Conservation (phyloP, 2,329 filamentous ascomycete species). For the Ascosphaera apis region DNA sequence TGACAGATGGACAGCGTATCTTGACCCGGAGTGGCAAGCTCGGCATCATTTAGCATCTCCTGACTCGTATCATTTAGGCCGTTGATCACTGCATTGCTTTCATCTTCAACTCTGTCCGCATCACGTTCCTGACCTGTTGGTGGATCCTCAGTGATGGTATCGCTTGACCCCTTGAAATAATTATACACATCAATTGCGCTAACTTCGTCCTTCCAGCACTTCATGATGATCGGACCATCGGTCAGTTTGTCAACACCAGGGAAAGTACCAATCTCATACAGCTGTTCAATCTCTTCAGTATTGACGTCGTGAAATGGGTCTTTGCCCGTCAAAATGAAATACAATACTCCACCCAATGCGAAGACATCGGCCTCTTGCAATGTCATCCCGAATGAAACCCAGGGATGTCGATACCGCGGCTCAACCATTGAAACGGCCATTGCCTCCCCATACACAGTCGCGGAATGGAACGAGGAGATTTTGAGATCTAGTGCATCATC, state of each 20-base stretch:
- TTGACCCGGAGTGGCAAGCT: no score
- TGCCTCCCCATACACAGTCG: slow-evolving; percentile 8
- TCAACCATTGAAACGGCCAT: neutral
- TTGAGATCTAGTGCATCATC: slow-evolving; percentile 14
- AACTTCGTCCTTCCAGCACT: neutral
- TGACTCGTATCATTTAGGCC: no score
- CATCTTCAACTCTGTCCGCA: no score
- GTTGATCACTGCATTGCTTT: no score
- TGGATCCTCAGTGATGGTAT: no score
- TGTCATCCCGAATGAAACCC: slow-evolving; percentile 3
- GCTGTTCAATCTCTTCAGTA: neutral
- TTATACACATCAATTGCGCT: neutral
- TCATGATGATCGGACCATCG: neutral
- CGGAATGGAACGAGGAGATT: slow-evolving; percentile 17
- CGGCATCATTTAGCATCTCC: no score
- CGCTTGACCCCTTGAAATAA: no score
- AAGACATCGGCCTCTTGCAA: slow-evolving; percentile 6
- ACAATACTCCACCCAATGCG: slow-evolving; percentile 8
- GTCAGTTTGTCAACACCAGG: neutral
- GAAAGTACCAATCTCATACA: neutral
- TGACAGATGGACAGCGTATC: no score
- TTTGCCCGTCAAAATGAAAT: slow-evolving; percentile 6
- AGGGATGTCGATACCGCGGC: neutral
- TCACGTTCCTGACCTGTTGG: no score
- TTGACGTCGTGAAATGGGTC: slow-evolving; percentile 4